Conservation (phyloP, 805 yeast species). For the Yamadazyma nakazawae region DNA sequence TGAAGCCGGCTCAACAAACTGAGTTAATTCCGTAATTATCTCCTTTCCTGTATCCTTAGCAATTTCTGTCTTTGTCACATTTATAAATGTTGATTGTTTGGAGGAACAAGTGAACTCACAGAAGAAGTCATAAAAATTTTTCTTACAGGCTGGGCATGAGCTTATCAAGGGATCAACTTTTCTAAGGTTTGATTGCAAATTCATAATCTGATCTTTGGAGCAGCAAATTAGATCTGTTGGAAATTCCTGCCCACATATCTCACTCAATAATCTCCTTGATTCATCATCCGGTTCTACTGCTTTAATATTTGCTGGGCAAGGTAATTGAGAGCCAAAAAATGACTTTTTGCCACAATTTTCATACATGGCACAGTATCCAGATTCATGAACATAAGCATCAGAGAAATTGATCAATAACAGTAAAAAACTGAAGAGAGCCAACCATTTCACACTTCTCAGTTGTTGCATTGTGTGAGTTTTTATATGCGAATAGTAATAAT, state of each 20-base stretch:
- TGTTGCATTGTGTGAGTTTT: not conserved
- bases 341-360: constrained; percentile 76
- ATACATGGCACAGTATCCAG: constrained; percentile 54
- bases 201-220: constrained; percentile 54
- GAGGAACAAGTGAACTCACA: constrained; percentile 91
- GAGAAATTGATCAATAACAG: not conserved
- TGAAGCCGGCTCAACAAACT: constrained; percentile 54
- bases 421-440: not conserved
- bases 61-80: constrained; percentile 53
- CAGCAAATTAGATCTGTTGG: constrained; percentile 61
- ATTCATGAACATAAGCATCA: constrained; percentile 21
- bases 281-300: constrained; percentile 49
- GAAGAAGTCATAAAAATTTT: constrained; percentile 79
- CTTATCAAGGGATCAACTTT: constrained; percentile 40
- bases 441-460: not conserved
- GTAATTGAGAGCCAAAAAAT: constrained; percentile 73
- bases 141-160: constrained; percentile 83
- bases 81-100: constrained; percentile 69
- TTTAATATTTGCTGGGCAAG: constrained; percentile 61
- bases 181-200: constrained; percentile 51
- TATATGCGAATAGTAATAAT: no score
- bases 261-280: constrained; percentile 44
- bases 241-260: constrained; percentile 76
- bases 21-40: constrained; percentile 70
- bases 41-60: constrained; percentile 49